Conservation (phyloP, 2,329 filamentous ascomycete genomes). For the Sordariomycetes sp. region DNA sequence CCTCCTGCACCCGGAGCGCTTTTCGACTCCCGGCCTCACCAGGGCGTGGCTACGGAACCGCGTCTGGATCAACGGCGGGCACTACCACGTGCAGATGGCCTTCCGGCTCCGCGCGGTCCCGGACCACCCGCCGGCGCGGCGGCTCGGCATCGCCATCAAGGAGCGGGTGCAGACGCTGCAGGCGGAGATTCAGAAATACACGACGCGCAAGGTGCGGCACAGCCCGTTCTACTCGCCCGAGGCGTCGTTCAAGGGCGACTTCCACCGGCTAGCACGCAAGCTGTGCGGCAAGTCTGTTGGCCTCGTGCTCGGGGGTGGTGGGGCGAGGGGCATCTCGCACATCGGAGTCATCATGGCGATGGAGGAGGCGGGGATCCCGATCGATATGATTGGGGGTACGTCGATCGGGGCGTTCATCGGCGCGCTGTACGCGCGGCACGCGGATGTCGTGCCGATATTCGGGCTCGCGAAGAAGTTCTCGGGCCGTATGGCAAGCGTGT, state of each 20-base stretch:
- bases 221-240: slow-evolving; percentile 83
- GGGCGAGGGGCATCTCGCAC: slow-evolving; percentile 82
- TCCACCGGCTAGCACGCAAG: slow-evolving; percentile 79
- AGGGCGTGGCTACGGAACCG: slow-evolving; percentile 83
- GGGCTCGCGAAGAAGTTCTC: slow-evolving; percentile 95
- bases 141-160: slow-evolving; percentile 76
- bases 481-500: slow-evolving; percentile 97
- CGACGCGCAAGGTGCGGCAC: slow-evolving; percentile 80
- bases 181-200: slow-evolving; percentile 97
- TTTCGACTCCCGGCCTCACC: slow-evolving; percentile 72
- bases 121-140: slow-evolving; percentile 59
- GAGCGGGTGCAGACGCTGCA: slow-evolving; percentile 89
- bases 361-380: slow-evolving; percentile 91
- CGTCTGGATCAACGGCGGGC: slow-evolving; percentile 95
- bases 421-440: slow-evolving; percentile 87
- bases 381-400: slow-evolving; percentile 89
- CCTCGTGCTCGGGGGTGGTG: slow-evolving; percentile 84
- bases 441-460: slow-evolving; percentile 93
- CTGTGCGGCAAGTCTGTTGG: slow-evolving; percentile 92
- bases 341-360: slow-evolving; percentile 89
- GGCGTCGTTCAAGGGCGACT: slow-evolving; percentile 89
- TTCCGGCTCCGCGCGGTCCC: slow-evolving; percentile 63
- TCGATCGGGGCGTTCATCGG: slow-evolving; percentile 95
- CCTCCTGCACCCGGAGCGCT: slow-evolving; percentile 77
- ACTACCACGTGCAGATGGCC: slow-evolving; percentile 95